A percentile compares a stretch with the other conserved stretches of the same genome.
Evolutionary conservation across 2,329 filamentous ascomycete species (phyloP).

Genomic region (Ophiocordyceps robertsii): DNA sequence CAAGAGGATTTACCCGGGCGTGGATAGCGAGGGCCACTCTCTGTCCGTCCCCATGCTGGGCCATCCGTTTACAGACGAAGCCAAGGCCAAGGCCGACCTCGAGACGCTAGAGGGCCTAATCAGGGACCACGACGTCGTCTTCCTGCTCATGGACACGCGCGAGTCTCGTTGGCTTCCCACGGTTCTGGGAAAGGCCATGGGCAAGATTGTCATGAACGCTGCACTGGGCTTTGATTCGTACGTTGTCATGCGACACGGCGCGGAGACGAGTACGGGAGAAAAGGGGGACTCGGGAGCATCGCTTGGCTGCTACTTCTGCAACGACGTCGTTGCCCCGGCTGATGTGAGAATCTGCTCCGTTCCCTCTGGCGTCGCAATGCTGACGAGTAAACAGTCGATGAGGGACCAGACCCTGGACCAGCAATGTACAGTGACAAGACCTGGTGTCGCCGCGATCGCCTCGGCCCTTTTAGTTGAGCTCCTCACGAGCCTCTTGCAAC

Average conservation of each 20-base stretch:
- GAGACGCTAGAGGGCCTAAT: conserved; percentile 63
- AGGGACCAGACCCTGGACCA: conserved; percentile 94
- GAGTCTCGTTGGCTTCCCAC: conserved; percentile 94
- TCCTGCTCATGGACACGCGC: conserved; percentile 92
- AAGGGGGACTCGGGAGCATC: conserved; percentile 31
- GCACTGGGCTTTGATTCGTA: conserved; percentile 94
- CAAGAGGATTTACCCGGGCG: conserved; percentile 78
- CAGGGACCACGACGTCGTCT: conserved; percentile 78
- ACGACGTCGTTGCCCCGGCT: conserved; percentile 86
- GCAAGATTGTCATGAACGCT: conserved; percentile 94
- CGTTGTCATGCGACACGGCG: conserved; percentile 91
- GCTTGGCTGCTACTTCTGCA: conserved; percentile 95
- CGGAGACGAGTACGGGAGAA: conserved; percentile 41
- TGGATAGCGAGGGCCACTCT: conserved; percentile 66
- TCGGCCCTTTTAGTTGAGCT: conserved; percentile 86
- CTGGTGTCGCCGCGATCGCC: conserved; percentile 82
- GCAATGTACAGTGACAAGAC: conserved; percentile 93
- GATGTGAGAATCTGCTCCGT: conserved; percentile 49
- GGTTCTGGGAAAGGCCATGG: conserved; percentile 83
- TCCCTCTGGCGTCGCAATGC: background rate
- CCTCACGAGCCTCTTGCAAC: conserved; percentile 75
- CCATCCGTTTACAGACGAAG: conserved; percentile 67
- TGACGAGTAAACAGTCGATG: conserved; percentile 51
- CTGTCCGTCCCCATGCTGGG: conserved; percentile 92
- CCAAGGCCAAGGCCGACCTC: conserved; percentile 58